These are phyloP conservation scores for Phytophthora cactorum DNA, from an alignment of 352 stramenopile genomes.

Conservation along the genomic window DNA sequence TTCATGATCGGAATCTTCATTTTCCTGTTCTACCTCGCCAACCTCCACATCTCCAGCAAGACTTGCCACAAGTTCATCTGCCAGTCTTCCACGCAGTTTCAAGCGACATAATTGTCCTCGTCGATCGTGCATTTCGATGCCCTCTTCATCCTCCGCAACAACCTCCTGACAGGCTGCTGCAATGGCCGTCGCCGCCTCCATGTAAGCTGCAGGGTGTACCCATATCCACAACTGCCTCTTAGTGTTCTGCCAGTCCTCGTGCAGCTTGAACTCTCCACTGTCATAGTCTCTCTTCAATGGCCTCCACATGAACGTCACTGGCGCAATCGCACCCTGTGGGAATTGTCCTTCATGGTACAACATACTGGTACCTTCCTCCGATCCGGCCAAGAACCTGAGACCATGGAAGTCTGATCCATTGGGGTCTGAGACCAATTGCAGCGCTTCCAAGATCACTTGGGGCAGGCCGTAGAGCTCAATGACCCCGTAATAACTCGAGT, in stretches of 20 bases:
- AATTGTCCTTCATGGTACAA: slow-evolving; percentile 66
- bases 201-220: slow-evolving; percentile 79
- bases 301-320: slow-evolving; percentile 81
- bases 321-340: slow-evolving; percentile 64
- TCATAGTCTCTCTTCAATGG: slow-evolving; percentile 46
- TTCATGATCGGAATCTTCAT: slow-evolving; percentile 53
- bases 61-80: slow-evolving; percentile 42
- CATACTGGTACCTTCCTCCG: slow-evolving; percentile 56
- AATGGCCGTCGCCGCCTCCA: slow-evolving; percentile 73
- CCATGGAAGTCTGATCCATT: slow-evolving; percentile 70
- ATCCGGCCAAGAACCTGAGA: slow-evolving; percentile 53
- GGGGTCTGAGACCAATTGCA: slow-evolving; percentile 74
- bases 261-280: slow-evolving; percentile 36
- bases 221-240: slow-evolving; percentile 82
- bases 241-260: slow-evolving; percentile 45
- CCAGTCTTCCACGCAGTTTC: slow-evolving; percentile 63
- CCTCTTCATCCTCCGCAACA: slow-evolving; percentile 45
- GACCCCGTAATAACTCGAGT: slow-evolving; percentile 69
- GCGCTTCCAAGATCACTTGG: slow-evolving; percentile 60
- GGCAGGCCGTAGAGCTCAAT: slow-evolving; percentile 70
- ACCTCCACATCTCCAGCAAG: slow-evolving; percentile 19
- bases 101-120: slow-evolving; percentile 69
- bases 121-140: slow-evolving; percentile 72
- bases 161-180: slow-evolving; percentile 55
- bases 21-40: slow-evolving; percentile 11